Evolutionary conservation across 768 basidiomycete genomes (phyloP).

Genomic region (Podaxis carcinomalis): DNA sequence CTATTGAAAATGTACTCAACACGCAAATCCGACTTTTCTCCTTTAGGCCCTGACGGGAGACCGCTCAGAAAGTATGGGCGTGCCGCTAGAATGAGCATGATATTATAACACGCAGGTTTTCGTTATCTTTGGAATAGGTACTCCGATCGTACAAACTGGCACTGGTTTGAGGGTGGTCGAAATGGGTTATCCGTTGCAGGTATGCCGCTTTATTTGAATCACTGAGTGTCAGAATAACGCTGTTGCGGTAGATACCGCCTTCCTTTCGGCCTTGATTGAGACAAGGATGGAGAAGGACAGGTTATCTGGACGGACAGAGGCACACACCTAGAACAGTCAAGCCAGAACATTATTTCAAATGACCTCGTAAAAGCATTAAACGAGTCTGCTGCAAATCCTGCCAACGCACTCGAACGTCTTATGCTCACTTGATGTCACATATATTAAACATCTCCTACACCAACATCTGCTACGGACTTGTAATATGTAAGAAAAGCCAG

Average conservation of each 20-base stretch:
- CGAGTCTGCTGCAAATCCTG: background rate
- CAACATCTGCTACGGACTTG: background rate
- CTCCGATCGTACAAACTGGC: slow-evolving; percentile 52
- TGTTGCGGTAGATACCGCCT: background rate
- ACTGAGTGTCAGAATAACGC: background rate
- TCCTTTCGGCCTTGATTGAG: background rate
- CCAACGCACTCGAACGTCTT: background rate
- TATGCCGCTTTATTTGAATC: slow-evolving; percentile 16
- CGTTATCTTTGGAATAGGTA: slow-evolving; percentile 26
- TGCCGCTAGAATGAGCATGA: background rate
- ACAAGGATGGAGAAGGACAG: background rate
- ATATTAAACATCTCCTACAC: background rate
- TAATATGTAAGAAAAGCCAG: background rate
- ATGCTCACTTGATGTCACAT: background rate
- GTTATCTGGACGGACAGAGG: background rate
- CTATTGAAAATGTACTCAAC: slow-evolving; percentile 41
- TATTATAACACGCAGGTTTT: slow-evolving; percentile 1
- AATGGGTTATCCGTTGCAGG: slow-evolving; percentile 56
- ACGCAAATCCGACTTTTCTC: slow-evolving; percentile 47
- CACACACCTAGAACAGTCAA: background rate
- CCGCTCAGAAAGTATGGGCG: slow-evolving; percentile 55
- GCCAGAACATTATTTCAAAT: background rate
- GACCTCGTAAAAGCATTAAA: background rate
- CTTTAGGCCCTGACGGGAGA: slow-evolving; percentile 52
- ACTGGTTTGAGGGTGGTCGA: slow-evolving; percentile 60